Base-by-base conservation (phyloP, 129 eudicot genomes). In the Artemisia annua region DNA sequence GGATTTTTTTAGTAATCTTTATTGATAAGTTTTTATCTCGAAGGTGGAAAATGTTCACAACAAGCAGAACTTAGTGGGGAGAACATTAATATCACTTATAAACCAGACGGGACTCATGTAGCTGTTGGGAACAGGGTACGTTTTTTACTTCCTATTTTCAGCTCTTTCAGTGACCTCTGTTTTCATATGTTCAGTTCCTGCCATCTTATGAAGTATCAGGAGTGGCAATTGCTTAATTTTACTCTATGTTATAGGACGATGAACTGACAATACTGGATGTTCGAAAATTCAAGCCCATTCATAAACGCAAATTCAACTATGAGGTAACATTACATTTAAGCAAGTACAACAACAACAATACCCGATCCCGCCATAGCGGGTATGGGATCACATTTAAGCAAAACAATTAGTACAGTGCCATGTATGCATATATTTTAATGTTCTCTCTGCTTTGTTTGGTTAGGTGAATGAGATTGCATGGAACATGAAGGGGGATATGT, bases 381-480 rank as follows among this genome's bases (percentile, higher is more conserved):
- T 28, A 28, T 28, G 32, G n/a, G 32, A 28, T 28, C 32, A 28
- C 4, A 28, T 28, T 28, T 28, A 65, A 10, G 59, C 30, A n/a
- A 39, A 39, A 39, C 46, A 7, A 39, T 39, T 39, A 39, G 46
- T 7, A 39, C 46, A 39, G 2, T 39, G 46, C 39, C 39, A 30
- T 30, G 39, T 3, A 30, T 30, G 3, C 5, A 30, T 30, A 30
- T 26, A 4, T 72, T 58, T 62, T 52, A 2, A 18, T 20, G 24
- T 44, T n/a, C 7, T 12, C 14, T 26, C 32, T 56, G 62, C 15
- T 65, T 67, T 58, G 3, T 49, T 76, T 75, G 39, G 17, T 67
- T 74, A 94, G 98, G 98, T 94, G 70, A 94, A 94, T 77, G 98
- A 94, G 89, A 86, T 94, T 59, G 97, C 98, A 16, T 94, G 98